Evolutionary conservation across 306 rosid genomes (phyloP).

Genomic region (Prunus padus): DNA sequence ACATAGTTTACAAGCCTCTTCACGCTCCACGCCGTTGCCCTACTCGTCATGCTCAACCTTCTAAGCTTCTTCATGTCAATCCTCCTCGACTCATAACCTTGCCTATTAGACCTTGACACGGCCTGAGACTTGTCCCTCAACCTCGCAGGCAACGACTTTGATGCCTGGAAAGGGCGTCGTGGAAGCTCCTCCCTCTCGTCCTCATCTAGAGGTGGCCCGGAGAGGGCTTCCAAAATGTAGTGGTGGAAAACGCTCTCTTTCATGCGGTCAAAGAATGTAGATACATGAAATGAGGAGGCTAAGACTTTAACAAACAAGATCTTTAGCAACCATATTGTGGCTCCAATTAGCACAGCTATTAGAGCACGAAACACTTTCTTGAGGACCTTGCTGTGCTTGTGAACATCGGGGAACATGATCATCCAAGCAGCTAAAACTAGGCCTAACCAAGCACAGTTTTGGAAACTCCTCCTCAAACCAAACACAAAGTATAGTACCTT

Average conservation of each 20-base stretch:
- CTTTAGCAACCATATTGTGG: constrained; percentile 49
- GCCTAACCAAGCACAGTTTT: constrained; percentile 50
- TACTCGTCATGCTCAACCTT: constrained; percentile 33
- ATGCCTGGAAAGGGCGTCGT: constrained; percentile 4
- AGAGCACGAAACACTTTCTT: constrained; percentile 38
- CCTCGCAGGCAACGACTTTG: constrained; percentile 44
- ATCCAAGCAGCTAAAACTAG: constrained; percentile 43
- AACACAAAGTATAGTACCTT: constrained; percentile 44
- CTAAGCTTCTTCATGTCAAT: constrained; percentile 46
- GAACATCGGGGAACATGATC: constrained; percentile 46
- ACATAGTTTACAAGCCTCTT: constrained; percentile 38
- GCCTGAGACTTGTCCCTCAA: constrained; percentile 13
- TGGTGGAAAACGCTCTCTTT: constrained; percentile 47
- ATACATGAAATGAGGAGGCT: constrained; percentile 51
- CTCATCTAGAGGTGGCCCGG: constrained; percentile 47
- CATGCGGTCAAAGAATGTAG: constrained; percentile 55
- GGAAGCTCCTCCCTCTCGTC: constrained; percentile 27
- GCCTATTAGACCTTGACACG: constrained; percentile 11
- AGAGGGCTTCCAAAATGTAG: constrained; percentile 46
- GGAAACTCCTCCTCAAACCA: constrained; percentile 50
- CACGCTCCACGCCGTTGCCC: constrained; percentile 44
- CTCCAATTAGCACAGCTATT: constrained; percentile 40
- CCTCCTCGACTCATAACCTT: constrained; percentile 21
- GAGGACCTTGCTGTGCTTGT: constrained; percentile 32
- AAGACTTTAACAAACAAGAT: constrained; percentile 44